Conservation (phyloP, 75 land plant genomes). For the Larix kaempferi region DNA sequence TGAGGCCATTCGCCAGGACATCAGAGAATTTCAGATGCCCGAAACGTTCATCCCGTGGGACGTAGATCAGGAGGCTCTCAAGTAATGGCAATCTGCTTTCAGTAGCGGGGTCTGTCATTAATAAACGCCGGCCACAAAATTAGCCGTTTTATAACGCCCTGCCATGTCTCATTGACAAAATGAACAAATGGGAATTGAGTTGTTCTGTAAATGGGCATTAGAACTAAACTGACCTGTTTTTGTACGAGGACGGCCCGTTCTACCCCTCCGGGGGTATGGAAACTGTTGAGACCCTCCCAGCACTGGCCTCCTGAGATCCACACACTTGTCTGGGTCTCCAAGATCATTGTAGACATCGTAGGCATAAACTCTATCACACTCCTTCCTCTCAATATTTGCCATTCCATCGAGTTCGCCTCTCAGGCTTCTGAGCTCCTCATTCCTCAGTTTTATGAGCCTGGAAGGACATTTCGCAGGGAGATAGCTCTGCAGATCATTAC, state of each 20-base stretch:
- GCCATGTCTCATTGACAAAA: too few species aligned
- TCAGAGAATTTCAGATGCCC: slow-evolving; percentile 67
- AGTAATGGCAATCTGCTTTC: slow-evolving; percentile 49
- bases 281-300: slow-evolving; percentile 36
- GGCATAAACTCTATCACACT: slow-evolving; percentile 46
- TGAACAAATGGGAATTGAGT: too few species aligned
- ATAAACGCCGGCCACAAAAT: not conserved
- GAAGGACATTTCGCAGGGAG: slow-evolving; percentile 37
- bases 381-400: slow-evolving; percentile 10
- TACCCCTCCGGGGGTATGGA: slow-evolving; percentile 55
- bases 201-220: too few species aligned
- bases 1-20: slow-evolving; percentile 28
- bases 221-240: slow-evolving; percentile 24
- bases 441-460: slow-evolving; percentile 23
- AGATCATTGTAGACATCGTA: slow-evolving; percentile 62
- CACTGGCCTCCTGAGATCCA: slow-evolving; percentile 19
- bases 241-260: slow-evolving; percentile 43
- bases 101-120: slow-evolving; percentile 44
- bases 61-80: slow-evolving; percentile 45
- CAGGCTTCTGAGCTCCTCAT: slow-evolving; percentile 24
- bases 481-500: slow-evolving; percentile 25
- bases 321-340: slow-evolving; percentile 35
- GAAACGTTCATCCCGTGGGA: slow-evolving; percentile 85
- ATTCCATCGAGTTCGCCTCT: slow-evolving; percentile 37
- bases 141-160: not conserved